Evolutionary conservation across 1,284 basidiomycete species (phyloP), one percentile per base, ranked within the genome.

Genomic region (Leccinum subspadiceum): DNA sequence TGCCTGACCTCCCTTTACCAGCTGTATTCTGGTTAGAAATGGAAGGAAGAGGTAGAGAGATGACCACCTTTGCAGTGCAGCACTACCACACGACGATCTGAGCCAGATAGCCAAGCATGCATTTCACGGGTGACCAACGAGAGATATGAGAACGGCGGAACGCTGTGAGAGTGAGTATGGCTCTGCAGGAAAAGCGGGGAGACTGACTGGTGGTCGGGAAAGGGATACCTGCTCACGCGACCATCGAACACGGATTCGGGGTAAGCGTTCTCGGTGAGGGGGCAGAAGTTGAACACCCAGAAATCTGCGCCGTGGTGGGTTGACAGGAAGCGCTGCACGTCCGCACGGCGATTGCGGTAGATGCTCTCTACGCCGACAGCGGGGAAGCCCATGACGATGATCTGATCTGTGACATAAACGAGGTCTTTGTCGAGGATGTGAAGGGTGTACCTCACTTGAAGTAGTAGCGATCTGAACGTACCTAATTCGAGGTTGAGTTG

Each of bases 371-470:
- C 69, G 2, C 93, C 94, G 0, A 81, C 77, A 0, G 94, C 92
- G 0, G 94, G 94, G 71, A 90, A 95, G n/a, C 93, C 89, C 89
- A 90, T 94, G 65, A 95, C 90, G 62, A 95, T 89, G 63, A 96
- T 79, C 37, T 84, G 78, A 67, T 89, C 85, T 0, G 89, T 92
- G n/a, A 95, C 83, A 75, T 94, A 94, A 51, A 88, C 87, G 7
- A 95, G 78, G 72, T 96, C 93, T 84, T 62, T 46, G 33, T 29
- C 35, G 7, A 13, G 17, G 7, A 31, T 3, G 22, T 58, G 31
- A 51, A 44, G 12, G 6, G 8, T 39, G 4, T 4, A 39, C 37
- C 1, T 41, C 5, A 3, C 9, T 31, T 31, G 4, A 4, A 31
- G 31, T 10, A 17, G 9, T n/a, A 8, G 41, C 6, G 7, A 37